phyloP scores from a whole-genome alignment of 768 basidiomycete genomes.

The Piloderma croceum region DNA sequence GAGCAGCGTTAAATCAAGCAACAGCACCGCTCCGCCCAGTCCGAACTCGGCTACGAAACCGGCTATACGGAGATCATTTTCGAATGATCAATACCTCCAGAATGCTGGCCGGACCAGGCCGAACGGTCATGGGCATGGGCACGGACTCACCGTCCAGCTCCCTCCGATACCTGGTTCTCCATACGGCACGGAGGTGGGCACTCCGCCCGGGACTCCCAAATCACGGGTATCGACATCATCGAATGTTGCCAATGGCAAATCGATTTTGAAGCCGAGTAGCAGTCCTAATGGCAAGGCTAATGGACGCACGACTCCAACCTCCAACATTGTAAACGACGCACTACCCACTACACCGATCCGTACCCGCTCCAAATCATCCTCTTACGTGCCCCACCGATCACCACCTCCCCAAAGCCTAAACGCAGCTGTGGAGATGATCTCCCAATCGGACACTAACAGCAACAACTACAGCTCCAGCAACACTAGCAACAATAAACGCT shows the following conservation, averaged over 20 bases:
- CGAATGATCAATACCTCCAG: slow-evolving; percentile 24
- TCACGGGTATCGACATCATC: slow-evolving; percentile 36
- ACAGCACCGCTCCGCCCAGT: too few relatives aligned
- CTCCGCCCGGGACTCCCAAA: slow-evolving; percentile 49
- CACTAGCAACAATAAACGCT: slow-evolving; percentile 25
- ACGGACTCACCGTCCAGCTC: too few relatives aligned
- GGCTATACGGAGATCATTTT: slow-evolving; percentile 26
- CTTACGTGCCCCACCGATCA: slow-evolving; percentile 48
- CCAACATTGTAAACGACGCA: too few relatives aligned
- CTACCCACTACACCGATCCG: too few relatives aligned
- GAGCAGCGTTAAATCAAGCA: too few relatives aligned
- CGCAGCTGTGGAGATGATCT: slow-evolving; percentile 65
- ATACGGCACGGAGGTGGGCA: slow-evolving; percentile 58
- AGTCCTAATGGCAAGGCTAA: too few relatives aligned
- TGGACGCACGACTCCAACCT: too few relatives aligned
- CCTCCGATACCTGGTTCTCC: slow-evolving; percentile 69
- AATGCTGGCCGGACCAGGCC: too few relatives aligned
- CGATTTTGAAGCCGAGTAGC: too few relatives aligned
- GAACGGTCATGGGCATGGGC: too few relatives aligned
- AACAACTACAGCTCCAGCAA: background rate
- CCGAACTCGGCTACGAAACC: too few relatives aligned
- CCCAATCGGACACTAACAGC: slow-evolving; percentile 34
- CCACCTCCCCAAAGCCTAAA: slow-evolving; percentile 65
- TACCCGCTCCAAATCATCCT: slow-evolving; percentile 46
- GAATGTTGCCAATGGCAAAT: slow-evolving; percentile 25